Conservation (phyloP, 2,329 filamentous ascomycete species). For the Colletotrichum melonis region DNA sequence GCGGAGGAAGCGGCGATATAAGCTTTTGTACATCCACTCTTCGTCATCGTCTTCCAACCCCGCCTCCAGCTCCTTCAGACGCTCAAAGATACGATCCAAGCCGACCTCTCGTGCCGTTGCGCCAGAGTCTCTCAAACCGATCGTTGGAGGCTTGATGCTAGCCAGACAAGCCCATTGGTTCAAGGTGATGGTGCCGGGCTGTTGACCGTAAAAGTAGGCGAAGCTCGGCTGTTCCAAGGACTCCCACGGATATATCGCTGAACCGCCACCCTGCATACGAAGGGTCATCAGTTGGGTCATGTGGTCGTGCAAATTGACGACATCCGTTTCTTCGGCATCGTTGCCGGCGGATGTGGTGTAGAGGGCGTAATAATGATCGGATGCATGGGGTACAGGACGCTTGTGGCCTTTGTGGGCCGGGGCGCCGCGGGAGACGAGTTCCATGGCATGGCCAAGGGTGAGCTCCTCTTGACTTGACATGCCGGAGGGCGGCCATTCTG, state of each 20-base stretch:
- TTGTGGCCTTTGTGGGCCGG: slow-evolving; percentile 67
- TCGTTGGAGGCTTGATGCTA: slow-evolving; percentile 65
- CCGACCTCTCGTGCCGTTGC: slow-evolving; percentile 70
- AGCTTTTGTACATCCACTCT: slow-evolving; percentile 68
- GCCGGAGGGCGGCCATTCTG: slow-evolving; percentile 68
- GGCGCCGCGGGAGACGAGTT: slow-evolving; percentile 68
- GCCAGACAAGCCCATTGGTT: slow-evolving; percentile 75
- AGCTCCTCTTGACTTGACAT: slow-evolving; percentile 62
- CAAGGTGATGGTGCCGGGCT: slow-evolving; percentile 77
- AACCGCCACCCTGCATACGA: slow-evolving; percentile 55
- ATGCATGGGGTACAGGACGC: slow-evolving; percentile 63
- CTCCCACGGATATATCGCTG: slow-evolving; percentile 69
- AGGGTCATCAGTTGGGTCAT: slow-evolving; percentile 71
- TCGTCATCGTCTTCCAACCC: slow-evolving; percentile 68
- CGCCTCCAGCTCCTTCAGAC: slow-evolving; percentile 68
- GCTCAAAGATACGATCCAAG: slow-evolving; percentile 66
- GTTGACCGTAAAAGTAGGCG: slow-evolving; percentile 73
- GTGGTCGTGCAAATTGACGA: slow-evolving; percentile 61
- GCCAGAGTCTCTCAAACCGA: slow-evolving; percentile 69
- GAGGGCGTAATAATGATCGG: slow-evolving; percentile 66
- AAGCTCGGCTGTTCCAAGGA: slow-evolving; percentile 81
- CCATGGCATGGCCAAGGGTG: slow-evolving; percentile 63
- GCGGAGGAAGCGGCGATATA: slow-evolving; percentile 76
- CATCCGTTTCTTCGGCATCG: slow-evolving; percentile 56
- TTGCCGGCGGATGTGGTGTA: slow-evolving; percentile 65